These are phyloP conservation scores for Erysiphe neolycopersici DNA, from an alignment of 2,329 filamentous ascomycete species.

Conservation along the genomic window DNA sequence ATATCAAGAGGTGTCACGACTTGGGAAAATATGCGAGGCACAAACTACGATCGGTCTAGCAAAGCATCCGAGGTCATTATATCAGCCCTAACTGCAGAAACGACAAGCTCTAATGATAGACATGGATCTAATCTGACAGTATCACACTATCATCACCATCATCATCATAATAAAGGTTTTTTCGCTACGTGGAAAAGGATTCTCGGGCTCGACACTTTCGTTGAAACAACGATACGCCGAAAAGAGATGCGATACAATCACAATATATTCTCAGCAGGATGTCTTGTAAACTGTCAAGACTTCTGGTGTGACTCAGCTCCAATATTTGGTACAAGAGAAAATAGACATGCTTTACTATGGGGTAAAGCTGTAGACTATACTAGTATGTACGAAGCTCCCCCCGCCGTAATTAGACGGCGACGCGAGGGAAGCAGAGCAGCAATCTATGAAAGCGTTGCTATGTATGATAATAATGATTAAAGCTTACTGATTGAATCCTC, in stretches of 20 bases:
- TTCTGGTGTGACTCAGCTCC: conserved; percentile 88
- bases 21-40: conserved; percentile 81
- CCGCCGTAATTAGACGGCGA: conserved; percentile 5
- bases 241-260: conserved; percentile 25
- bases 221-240: conserved; percentile 64
- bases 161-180: conserved; percentile 36
- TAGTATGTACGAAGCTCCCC: conserved; percentile 63
- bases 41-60: conserved; percentile 29
- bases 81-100: conserved; percentile 48
- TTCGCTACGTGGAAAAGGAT: conserved; percentile 60
- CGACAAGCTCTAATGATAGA: conserved; percentile 35
- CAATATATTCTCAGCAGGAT: conserved; percentile 68
- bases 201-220: conserved; percentile 76
- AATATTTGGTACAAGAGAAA: conserved; percentile 47
- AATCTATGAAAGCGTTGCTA: conserved; percentile 11
- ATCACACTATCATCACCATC: conserved; percentile 20
- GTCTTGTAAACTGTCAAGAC: conserved; percentile 75
- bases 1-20: conserved; percentile 84
- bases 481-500: too few species aligned
- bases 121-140: conserved; percentile 37
- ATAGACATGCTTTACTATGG: conserved; percentile 48
- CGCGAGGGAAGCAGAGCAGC: conserved; percentile 4
- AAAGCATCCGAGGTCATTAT: conserved; percentile 32
- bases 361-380: conserved; percentile 69
- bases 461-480: conserved; percentile 6